Evolutionary conservation across 2,329 filamentous ascomycete genomes (phyloP).

Genomic region (Hawksworthiomyces lignivorus): DNA sequence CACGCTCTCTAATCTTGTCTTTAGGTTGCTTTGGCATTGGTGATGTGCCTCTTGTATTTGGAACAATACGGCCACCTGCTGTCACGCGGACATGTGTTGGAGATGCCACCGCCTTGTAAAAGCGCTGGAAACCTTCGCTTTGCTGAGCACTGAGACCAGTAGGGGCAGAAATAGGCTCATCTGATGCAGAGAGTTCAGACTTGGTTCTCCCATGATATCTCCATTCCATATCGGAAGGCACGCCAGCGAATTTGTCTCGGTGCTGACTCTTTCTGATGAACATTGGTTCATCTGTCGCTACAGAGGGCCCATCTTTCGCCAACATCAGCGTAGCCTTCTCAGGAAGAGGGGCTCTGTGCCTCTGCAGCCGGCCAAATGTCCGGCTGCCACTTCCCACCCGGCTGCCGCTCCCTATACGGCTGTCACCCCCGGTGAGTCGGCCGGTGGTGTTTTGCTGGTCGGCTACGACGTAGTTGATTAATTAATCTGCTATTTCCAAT

Average conservation of each 20-base stretch:
- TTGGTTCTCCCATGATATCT: slow-evolving; percentile 34
- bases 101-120: slow-evolving; percentile 61
- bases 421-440: no score
- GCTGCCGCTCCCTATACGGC: no score
- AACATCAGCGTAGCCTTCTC: neutral
- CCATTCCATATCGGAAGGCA: slow-evolving; percentile 18
- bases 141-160: slow-evolving; percentile 46
- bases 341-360: slow-evolving; percentile 7
- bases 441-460: neutral
- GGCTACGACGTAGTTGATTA: neutral
- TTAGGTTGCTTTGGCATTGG: slow-evolving; percentile 46
- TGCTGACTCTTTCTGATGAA: slow-evolving; percentile 18
- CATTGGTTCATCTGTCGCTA: slow-evolving; percentile 27
- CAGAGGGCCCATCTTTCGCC: slow-evolving; percentile 25
- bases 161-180: slow-evolving; percentile 46
- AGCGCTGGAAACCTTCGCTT: slow-evolving; percentile 58
- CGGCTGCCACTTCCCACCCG: slow-evolving; percentile 5
- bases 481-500: neutral
- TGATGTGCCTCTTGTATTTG: slow-evolving; percentile 48
- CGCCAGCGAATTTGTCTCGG: neutral
- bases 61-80: slow-evolving; percentile 59
- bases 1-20: slow-evolving; percentile 25
- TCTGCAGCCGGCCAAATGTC: slow-evolving; percentile 10
- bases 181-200: slow-evolving; percentile 38
- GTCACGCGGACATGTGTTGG: slow-evolving; percentile 61